Conservation (phyloP, 805 yeast genomes). For the Zygoascus biomembranicola region DNA sequence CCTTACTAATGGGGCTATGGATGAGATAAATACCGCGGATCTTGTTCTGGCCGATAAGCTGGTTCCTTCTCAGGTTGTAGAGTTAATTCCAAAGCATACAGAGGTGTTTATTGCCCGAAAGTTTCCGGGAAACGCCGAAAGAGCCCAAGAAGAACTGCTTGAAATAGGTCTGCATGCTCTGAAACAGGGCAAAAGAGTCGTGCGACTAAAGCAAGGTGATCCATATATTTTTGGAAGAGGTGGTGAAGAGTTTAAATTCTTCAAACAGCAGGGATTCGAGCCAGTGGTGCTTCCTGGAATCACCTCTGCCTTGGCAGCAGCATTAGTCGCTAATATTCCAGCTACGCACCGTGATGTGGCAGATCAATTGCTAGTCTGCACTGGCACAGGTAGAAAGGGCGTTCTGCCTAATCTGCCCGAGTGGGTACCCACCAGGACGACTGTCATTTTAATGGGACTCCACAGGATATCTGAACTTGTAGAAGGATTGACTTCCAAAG, state of each 20-base stretch:
- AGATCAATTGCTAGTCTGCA: slow-evolving; percentile 86
- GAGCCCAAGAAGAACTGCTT: slow-evolving; percentile 79
- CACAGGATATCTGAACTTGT: slow-evolving; percentile 48
- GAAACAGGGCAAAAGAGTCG: slow-evolving; percentile 63
- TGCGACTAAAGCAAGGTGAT: slow-evolving; percentile 91
- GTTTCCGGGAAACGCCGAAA: slow-evolving; percentile 94
- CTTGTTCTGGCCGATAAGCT: slow-evolving; percentile 81
- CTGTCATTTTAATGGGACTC: slow-evolving; percentile 82
- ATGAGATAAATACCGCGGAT: slow-evolving; percentile 76
- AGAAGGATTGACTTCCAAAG: slow-evolving; percentile 37
- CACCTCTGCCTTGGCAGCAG: slow-evolving; percentile 83
- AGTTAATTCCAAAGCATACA: slow-evolving; percentile 65
- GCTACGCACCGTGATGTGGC: slow-evolving; percentile 89
- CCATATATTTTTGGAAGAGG: slow-evolving; percentile 96
- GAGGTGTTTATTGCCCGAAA: slow-evolving; percentile 81
- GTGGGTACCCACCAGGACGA: slow-evolving; percentile 64
- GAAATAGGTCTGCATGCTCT: slow-evolving; percentile 62
- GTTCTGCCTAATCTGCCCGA: slow-evolving; percentile 71
- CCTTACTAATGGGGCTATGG: slow-evolving; percentile 76
- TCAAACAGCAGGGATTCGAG: slow-evolving; percentile 54
- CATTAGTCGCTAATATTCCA: slow-evolving; percentile 73
- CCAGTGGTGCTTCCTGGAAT: slow-evolving; percentile 82
- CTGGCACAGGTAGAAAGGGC: slow-evolving; percentile 91
- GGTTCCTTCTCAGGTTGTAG: slow-evolving; percentile 82
- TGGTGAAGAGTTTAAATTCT: slow-evolving; percentile 79